phyloP scores from a whole-genome alignment of 495 filamentous ascomycete species.

The Xylona heveae region DNA sequence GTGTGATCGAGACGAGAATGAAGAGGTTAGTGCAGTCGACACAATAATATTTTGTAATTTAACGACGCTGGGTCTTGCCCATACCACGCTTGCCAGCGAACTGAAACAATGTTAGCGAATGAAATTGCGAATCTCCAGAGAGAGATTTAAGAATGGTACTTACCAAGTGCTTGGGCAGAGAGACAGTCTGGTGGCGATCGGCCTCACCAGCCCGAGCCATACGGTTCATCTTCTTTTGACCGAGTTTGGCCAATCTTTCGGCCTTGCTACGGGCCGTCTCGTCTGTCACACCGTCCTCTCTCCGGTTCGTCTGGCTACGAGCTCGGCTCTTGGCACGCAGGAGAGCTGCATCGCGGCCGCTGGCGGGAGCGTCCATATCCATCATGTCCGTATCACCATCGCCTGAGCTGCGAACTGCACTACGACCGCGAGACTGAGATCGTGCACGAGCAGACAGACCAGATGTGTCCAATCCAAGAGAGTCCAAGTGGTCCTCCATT shows the following conservation, averaged over 20 bases:
- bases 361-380: conserved; percentile 52
- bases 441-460: conserved; percentile 52
- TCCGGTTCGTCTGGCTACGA: conserved; percentile 59
- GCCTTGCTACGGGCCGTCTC: conserved; percentile 45
- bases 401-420: conserved; percentile 22
- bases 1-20: too few species aligned
- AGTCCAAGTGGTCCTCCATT: conserved; percentile 66
- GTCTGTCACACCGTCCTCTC: conserved; percentile 56
- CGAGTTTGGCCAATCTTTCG: conserved; percentile 65
- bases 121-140: background rate
- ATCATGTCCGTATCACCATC: conserved; percentile 46
- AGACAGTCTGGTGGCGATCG: conserved; percentile 69
- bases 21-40: too few species aligned
- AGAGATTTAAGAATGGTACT: conserved; percentile 13
- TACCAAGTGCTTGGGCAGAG: conserved; percentile 84
- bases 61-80: conserved; percentile 37
- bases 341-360: conserved; percentile 31
- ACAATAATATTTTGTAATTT: too few species aligned
- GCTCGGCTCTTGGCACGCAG: conserved; percentile 57
- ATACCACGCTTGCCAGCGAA: conserved; percentile 36
- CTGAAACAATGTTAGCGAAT: conserved; percentile 13
- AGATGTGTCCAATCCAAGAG: conserved; percentile 63
- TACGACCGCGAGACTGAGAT: conserved; percentile 48
- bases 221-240: conserved; percentile 95
- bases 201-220: conserved; percentile 93